A percentile compares a stretch with the other conserved stretches of the same genome.
These are phyloP conservation scores for Wickerhamomyces rabaulensis DNA, from an alignment of 805 yeast species.

Conservation along the genomic window DNA sequence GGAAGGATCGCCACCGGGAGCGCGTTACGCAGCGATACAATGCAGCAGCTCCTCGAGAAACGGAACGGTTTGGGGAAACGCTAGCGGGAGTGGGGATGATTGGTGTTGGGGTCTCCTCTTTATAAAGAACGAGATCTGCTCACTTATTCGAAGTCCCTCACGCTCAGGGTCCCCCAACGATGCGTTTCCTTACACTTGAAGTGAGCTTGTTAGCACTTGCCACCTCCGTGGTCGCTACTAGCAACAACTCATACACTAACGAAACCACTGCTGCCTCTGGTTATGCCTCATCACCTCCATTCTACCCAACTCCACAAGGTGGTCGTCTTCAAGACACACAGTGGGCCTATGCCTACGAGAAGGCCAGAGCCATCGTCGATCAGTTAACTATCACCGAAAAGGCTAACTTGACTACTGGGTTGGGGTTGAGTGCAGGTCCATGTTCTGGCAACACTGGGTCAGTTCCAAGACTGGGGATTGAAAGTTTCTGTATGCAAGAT, in stretches of 20 bases:
- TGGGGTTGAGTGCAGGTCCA: constrained; percentile 49
- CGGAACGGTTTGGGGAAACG: too few species aligned
- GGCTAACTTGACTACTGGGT: constrained; percentile 54
- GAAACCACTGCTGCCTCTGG: background rate
- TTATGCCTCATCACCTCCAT: constrained; percentile 5
- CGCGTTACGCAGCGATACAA: too few species aligned
- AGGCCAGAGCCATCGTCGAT: constrained; percentile 45
- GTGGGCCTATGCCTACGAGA: constrained; percentile 49
- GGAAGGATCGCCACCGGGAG: too few species aligned
- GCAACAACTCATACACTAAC: background rate
- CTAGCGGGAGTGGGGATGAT: too few species aligned
- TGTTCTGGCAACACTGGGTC: constrained; percentile 55
- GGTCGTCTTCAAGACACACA: constrained; percentile 40
- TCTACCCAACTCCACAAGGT: constrained; percentile 17
- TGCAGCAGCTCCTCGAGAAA: too few species aligned
- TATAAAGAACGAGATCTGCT: too few species aligned
- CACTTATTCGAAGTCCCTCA: too few species aligned
- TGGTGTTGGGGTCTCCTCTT: too few species aligned
- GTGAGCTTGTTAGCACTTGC: background rate
- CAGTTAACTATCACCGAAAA: constrained; percentile 50
- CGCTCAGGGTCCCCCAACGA: background rate
- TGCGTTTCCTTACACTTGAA: background rate
- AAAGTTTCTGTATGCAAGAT: constrained; percentile 50
- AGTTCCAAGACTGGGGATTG: constrained; percentile 46
- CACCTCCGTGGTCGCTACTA: background rate